Conservation (phyloP, 2,329 filamentous ascomycete genomes). For the Penicillium verrucosum region DNA sequence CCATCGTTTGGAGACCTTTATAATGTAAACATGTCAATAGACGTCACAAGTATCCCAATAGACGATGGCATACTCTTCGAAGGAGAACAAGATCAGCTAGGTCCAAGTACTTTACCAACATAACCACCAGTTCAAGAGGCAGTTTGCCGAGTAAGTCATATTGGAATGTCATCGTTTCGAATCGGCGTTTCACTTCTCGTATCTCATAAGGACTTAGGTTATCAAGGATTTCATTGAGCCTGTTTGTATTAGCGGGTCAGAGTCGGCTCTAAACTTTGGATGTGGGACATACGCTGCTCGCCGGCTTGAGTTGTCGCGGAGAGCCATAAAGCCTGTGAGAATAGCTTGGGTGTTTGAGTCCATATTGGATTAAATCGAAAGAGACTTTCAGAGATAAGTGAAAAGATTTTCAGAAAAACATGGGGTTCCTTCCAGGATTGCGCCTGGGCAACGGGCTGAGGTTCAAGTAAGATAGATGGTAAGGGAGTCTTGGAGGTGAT, state of each 20-base stretch:
- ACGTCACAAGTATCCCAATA: not conserved
- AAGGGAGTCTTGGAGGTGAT: not conserved
- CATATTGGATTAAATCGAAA: not conserved
- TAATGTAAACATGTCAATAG: not conserved
- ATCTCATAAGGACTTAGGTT: constrained; percentile 30
- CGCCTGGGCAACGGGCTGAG: not conserved
- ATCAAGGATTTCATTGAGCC: constrained; percentile 29
- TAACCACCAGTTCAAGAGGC: constrained; percentile 33
- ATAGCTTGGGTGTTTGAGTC: constrained; percentile 7
- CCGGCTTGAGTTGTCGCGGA: constrained; percentile 22
- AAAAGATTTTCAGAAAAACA: not conserved
- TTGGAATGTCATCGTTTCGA: constrained; percentile 25
- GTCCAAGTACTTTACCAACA: constrained; percentile 27
- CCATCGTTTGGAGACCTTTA: constrained; percentile 37
- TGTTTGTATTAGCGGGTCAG: constrained; percentile 10
- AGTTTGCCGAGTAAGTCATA: constrained; percentile 34
- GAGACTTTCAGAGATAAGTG: not conserved
- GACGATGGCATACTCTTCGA: constrained; percentile 24
- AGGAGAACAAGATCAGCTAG: constrained; percentile 29
- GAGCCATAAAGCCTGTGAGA: constrained; percentile 20
- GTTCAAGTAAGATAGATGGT: not conserved
- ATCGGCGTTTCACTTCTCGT: constrained; percentile 27
- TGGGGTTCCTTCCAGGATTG: not conserved
- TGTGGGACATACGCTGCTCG: constrained; percentile 12
- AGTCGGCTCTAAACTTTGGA: not conserved